Evolutionary conservation across 176 grass and related monocot genomes (phyloP).

Genomic region (Oryza rufipogon): DNA sequence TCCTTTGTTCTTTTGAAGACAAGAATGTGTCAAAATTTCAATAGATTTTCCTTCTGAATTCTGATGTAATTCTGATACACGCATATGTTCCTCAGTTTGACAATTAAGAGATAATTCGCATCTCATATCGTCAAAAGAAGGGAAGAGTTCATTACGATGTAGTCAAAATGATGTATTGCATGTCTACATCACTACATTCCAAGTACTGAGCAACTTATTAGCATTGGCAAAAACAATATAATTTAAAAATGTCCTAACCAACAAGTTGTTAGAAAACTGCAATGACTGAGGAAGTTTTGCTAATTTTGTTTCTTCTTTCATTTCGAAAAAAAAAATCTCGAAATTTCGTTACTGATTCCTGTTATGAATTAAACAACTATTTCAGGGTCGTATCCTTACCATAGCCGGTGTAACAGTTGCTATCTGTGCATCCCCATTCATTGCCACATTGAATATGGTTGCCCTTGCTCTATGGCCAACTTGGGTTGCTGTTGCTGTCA

Average conservation of each 20-base stretch:
- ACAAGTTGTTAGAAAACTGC: neutral
- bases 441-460: conserved; percentile 78
- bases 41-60: neutral
- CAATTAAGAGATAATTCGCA: neutral
- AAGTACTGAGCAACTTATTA: neutral
- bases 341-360: conserved; percentile 7
- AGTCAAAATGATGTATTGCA: neutral
- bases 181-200: neutral
- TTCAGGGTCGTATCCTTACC: conserved; percentile 84
- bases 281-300: neutral
- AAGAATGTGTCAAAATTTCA: neutral
- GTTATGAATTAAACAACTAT: conserved; percentile 37
- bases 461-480: conserved; percentile 86
- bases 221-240: conserved; percentile 14
- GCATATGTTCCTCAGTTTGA: neutral
- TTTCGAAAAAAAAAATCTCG: neutral
- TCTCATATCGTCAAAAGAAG: neutral
- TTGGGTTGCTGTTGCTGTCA: conserved; percentile 80
- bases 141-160: neutral
- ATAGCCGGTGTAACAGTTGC: conserved; percentile 82
- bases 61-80: neutral
- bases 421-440: conserved; percentile 78
- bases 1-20: conserved; percentile 22
- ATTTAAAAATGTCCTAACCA: conserved; percentile 13
- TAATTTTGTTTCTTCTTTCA: neutral